These are phyloP conservation scores for Grosmannia huntii DNA, from an alignment of 2,329 filamentous ascomycete species.

Conservation along the genomic window DNA sequence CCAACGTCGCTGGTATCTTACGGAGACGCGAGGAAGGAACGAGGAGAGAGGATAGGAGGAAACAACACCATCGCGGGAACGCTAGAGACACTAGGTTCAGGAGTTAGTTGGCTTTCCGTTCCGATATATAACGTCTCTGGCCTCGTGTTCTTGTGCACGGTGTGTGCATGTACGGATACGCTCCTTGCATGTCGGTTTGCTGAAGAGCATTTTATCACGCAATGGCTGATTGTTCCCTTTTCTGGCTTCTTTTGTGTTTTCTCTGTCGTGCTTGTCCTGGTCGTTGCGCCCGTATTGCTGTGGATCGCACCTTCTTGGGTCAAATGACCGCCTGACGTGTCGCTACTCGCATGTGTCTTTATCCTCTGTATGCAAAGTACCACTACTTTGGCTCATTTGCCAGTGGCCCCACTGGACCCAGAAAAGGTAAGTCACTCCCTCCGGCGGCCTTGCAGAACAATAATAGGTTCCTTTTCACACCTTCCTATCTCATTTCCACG, in stretches of 20 bases:
- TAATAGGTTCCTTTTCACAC: too few species aligned
- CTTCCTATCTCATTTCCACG: background rate
- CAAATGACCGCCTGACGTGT: background rate
- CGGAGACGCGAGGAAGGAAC: background rate
- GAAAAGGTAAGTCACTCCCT: too few species aligned
- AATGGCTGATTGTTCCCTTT: too few species aligned
- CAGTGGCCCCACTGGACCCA: background rate
- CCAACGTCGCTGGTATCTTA: too few species aligned
- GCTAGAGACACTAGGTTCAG: background rate
- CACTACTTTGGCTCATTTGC: background rate
- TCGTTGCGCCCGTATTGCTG: background rate
- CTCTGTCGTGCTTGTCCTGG: background rate
- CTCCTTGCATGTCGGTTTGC: too few species aligned
- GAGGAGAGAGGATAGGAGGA: background rate
- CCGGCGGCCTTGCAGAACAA: too few species aligned
- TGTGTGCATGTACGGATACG: too few species aligned
- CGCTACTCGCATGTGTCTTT: background rate
- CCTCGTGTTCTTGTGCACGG: background rate
- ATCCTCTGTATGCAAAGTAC: background rate
- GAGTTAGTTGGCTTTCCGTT: background rate
- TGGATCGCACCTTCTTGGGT: background rate
- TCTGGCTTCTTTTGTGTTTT: background rate
- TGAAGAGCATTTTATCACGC: too few species aligned
- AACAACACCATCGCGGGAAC: conserved; percentile 1
- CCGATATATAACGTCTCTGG: background rate